Base-by-base conservation (phyloP, 768 basidiomycete genomes). In the Phallus indusiatus region DNA sequence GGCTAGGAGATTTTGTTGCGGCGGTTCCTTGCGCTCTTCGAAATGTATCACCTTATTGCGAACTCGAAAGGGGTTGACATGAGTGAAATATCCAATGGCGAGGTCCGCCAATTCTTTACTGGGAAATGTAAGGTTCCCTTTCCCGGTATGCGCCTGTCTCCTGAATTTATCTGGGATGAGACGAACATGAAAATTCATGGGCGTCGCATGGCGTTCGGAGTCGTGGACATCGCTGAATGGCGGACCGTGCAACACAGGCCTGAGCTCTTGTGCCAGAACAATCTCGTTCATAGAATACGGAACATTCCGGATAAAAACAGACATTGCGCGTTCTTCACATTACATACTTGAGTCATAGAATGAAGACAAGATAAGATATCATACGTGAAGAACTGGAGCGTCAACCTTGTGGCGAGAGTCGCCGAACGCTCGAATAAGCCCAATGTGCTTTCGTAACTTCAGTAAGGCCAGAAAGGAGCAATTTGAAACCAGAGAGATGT, bases 111-210 rank as follows among this genome's bases (percentile, higher is more conserved):
- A 64, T 16, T 73, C 64, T 10, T 49, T 48, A 10, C 66, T 69
- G 2, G 82, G 80, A 5, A 85, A 66, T 0, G 81, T 81, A 35
- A 86, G 64, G 21, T 67, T 64, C 4, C 81, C 82, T 22, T 61
- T 68, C 5, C 82, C 80, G 8, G 65, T 61, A 59, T 81, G 78
- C 20, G 62, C 59, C 17, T 64, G 67, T 17, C 69, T 62, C 42
- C 60, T 53, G 16, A 60, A 61, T 48, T 70, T 75, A 60, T 74
- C 72, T 36, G 69, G 72, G 65, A 78, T 78, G 16, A 84, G 71
- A 51, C 70, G 68, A 5, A 84, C 75, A 46, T 81, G 72, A 62
- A 85, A 86, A 62, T 85, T 85, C 18, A 81, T 63, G 0, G 66
- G 75, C 1, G 50, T 21, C 24, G 47, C 61, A 16, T 67, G 60